Conservation (phyloP, 768 basidiomycete species). For the Termitomyces sp. region DNA sequence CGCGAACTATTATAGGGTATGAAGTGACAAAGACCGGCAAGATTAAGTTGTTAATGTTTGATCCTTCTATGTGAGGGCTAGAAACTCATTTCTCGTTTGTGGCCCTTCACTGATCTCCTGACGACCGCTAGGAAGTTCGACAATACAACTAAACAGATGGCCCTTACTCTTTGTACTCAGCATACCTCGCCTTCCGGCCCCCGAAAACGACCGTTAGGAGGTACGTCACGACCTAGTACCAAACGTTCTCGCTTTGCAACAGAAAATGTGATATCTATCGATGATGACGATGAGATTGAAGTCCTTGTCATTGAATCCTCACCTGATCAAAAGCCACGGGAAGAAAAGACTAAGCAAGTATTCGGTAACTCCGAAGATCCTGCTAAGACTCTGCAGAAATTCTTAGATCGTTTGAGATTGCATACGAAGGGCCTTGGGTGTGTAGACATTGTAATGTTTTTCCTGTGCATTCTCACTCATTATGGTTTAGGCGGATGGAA, state of each 20-base stretch:
- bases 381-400: neutral
- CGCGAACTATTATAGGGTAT: conserved; percentile 83
- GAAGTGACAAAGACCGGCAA: conserved; percentile 58
- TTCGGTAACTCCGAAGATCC: conserved; percentile 6
- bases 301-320: neutral
- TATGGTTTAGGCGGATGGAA: conserved; percentile 42
- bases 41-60: conserved; percentile 69
- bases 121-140: conserved; percentile 11
- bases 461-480: neutral
- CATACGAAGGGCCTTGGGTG: conserved; percentile 19
- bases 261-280: conserved; percentile 15
- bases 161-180: conserved; percentile 4
- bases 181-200: neutral
- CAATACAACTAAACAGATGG: conserved; percentile 3
- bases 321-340: neutral
- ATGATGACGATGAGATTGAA: conserved; percentile 26
- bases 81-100: neutral
- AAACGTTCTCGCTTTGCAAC: conserved; percentile 23
- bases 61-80: conserved; percentile 61
- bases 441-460: neutral
- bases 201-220: conserved; percentile 3
- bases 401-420: conserved; percentile 12
- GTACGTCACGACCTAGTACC: conserved; percentile 7
- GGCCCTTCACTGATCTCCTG: neutral
- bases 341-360: neutral